Conservation (phyloP, 257 asterid species). For the Catharanthus roseus region DNA sequence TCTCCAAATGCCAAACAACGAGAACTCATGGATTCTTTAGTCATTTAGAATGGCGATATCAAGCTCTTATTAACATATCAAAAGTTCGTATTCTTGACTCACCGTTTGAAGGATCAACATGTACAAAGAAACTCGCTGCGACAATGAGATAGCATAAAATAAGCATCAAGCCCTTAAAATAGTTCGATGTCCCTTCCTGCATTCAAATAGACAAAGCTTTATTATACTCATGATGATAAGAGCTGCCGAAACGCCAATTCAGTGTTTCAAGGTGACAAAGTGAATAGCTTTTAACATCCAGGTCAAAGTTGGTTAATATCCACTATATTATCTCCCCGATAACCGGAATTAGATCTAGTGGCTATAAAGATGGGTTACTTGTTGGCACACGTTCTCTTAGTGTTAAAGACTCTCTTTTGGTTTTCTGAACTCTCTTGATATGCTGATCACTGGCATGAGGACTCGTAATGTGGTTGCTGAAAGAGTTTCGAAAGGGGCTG, state of each 20-base stretch:
- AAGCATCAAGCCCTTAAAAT: conserved; percentile 55
- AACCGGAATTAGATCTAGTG: background rate
- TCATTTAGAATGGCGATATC: background rate
- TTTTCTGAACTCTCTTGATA: background rate
- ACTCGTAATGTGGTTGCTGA: background rate
- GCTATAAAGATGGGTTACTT: background rate
- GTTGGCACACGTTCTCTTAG: background rate
- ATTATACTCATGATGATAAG: background rate
- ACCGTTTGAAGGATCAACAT: conserved; percentile 50
- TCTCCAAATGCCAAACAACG: background rate
- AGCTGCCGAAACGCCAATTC: background rate
- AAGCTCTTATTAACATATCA: background rate
- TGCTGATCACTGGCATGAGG: background rate
- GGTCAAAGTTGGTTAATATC: background rate
- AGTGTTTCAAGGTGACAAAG: background rate
- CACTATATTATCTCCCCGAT: background rate
- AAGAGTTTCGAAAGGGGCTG: background rate
- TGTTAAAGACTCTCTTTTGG: background rate
- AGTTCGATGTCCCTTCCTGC: conserved; percentile 59
- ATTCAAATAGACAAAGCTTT: conserved; percentile 3
- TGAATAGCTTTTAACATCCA: background rate
- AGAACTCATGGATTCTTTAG: background rate
- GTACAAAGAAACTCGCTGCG: conserved; percentile 55
- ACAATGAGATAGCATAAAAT: conserved; percentile 57
- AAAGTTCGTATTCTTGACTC: conserved; percentile 16